Evolutionary conservation across 208 protist genomes (phyloP).

Genomic region (Leishmania major): DNA sequence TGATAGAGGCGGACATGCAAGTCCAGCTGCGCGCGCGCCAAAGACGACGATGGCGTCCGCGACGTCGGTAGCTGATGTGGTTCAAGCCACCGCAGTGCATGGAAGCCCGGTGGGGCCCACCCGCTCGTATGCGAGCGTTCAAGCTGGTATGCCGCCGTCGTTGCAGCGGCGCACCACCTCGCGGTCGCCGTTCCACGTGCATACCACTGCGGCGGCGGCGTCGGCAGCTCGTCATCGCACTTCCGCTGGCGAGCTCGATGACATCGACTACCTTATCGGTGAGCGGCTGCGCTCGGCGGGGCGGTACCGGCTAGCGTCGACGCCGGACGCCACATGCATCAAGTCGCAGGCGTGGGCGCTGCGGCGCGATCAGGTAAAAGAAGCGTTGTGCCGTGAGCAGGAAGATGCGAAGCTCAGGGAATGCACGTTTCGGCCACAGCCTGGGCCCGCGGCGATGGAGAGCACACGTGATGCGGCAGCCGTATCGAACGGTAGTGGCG

Average conservation of each 20-base stretch:
- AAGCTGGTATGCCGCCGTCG: not conserved
- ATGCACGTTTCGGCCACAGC: constrained; percentile 57
- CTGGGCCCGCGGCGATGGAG: constrained; percentile 7
- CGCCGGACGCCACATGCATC: constrained; percentile 59
- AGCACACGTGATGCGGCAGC: constrained; percentile 3
- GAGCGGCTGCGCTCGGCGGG: constrained; percentile 36
- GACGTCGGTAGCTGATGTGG: constrained; percentile 6
- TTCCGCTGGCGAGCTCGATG: constrained; percentile 1
- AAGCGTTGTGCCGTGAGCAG: constrained; percentile 31
- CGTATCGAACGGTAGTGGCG: not conserved
- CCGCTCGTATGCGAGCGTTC: not conserved
- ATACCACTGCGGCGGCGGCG: not conserved
- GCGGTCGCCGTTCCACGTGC: not conserved
- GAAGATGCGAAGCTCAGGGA: constrained; percentile 23
- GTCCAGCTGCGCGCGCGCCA: constrained; percentile 3
- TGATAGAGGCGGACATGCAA: no score
- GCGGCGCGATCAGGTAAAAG: constrained; percentile 27
- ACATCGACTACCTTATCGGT: constrained; percentile 37
- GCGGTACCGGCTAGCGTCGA: constrained; percentile 35
- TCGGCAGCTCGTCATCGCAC: not conserved
- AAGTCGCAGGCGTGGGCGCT: constrained; percentile 58
- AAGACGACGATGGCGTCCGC: not conserved
- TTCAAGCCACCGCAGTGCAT: constrained; percentile 20
- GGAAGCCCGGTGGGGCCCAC: not conserved
- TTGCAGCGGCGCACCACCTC: constrained; percentile 1